Evolutionary conservation across 495 filamentous ascomycete species (phyloP).

Genomic region (Podospora australis): DNA sequence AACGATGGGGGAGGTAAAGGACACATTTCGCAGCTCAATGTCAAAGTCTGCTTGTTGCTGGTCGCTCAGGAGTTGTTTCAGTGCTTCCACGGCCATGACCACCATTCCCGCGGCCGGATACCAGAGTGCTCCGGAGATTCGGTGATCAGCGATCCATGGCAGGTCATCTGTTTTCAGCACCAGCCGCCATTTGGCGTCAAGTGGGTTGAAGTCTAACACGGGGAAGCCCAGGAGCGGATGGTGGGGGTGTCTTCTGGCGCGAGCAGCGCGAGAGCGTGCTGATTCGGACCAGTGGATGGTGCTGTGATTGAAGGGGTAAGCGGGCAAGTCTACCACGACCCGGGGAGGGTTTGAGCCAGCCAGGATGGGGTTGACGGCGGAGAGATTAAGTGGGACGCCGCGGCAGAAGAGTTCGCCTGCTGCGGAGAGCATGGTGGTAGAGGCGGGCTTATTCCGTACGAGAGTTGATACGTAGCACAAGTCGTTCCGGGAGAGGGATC

Average conservation of each 20-base stretch:
- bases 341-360: background rate
- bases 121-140: constrained; percentile 29
- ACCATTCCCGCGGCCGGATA: constrained; percentile 43
- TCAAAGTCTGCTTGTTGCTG: too few species aligned
- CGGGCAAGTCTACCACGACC: constrained; percentile 23
- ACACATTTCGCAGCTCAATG: too few species aligned
- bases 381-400: constrained; percentile 35
- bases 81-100: constrained; percentile 44
- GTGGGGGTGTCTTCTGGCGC: constrained; percentile 29
- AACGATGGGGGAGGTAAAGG: too few species aligned
- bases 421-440: constrained; percentile 17
- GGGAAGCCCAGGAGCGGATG: constrained; percentile 42
- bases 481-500: too few species aligned
- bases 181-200: constrained; percentile 43
- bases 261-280: constrained; percentile 30
- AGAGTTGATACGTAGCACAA: constrained; percentile 11
- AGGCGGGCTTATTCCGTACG: constrained; percentile 17
- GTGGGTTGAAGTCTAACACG: constrained; percentile 23
- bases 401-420: constrained; percentile 24
- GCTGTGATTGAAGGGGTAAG: constrained; percentile 34
- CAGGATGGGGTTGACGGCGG: constrained; percentile 11
- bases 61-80: too few species aligned
- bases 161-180: constrained; percentile 30
- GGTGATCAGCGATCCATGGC: constrained; percentile 43
- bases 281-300: constrained; percentile 38